Evolutionary conservation across 2,329 filamentous ascomycete species (phyloP).

Genomic region (Colletotrichum sp.): DNA sequence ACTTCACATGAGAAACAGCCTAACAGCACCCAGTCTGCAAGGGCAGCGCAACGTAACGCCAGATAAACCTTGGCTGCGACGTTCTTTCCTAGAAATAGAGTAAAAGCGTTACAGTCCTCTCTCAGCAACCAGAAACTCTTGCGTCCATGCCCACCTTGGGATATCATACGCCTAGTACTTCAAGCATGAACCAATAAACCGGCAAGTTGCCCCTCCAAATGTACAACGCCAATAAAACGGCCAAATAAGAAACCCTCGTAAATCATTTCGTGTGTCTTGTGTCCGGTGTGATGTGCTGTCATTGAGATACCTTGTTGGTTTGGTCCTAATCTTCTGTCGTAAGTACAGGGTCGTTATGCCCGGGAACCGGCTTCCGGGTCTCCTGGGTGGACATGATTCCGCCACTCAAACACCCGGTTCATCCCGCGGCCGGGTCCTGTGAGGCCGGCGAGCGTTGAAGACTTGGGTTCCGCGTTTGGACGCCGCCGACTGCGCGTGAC

Average conservation of each 20-base stretch:
- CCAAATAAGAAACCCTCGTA: not conserved
- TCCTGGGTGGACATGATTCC: constrained; percentile 50
- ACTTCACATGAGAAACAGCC: constrained; percentile 7
- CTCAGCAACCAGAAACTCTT: not conserved
- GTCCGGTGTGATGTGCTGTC: not conserved
- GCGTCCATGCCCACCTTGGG: not conserved
- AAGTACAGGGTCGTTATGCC: not conserved
- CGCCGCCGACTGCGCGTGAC: constrained; percentile 31
- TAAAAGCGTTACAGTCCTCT: not conserved
- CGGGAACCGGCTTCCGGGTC: constrained; percentile 34
- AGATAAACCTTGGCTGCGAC: not conserved
- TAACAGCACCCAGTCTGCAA: not conserved
- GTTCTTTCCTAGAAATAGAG: not conserved
- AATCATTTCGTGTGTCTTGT: not conserved
- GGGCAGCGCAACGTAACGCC: not conserved
- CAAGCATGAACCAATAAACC: constrained; percentile 5
- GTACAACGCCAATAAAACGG: not conserved
- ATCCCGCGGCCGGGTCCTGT: constrained; percentile 48
- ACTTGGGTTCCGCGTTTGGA: constrained; percentile 31
- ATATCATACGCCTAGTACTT: constrained; percentile 3
- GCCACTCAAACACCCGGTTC: constrained; percentile 55
- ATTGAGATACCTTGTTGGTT: not conserved
- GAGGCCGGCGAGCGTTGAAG: constrained; percentile 53
- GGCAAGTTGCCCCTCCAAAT: not conserved
- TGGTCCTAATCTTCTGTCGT: not conserved